Evolutionary conservation across 2,329 filamentous ascomycete species (phyloP), one percentile per base, ranked within the genome.

Genomic region (Zarea fungicola): DNA sequence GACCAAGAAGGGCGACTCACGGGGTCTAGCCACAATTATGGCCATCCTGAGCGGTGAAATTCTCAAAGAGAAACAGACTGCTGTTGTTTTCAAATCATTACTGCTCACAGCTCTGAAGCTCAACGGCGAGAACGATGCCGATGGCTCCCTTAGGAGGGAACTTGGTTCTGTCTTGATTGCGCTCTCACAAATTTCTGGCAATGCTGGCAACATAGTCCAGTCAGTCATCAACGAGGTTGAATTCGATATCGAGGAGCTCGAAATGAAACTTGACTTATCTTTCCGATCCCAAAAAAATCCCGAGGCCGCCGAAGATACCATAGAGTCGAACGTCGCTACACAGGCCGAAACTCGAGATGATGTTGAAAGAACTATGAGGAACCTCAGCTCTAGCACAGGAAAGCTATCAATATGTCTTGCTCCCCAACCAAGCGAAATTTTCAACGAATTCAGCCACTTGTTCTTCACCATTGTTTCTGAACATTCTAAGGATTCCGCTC

Each of bases 171-270:
- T 81, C 2, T 70, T 92, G n/a, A 83, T 88, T 43, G 70, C 72
- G 5, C 73, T 91, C 46, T 83, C 80, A 5, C 81, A 84, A 53
- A 70, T 74, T 32, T 73, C 76, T 8, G 78, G 77, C 25, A 73
- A 75, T 32, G 70, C 80, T 19, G 83, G 82, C 11, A 73, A 78
- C 22, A 72, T 84, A n/a, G 80, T 93, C 50, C 76, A 82, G 52
- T 74, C 74, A n/a, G 78, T 84, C 4, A 77, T 92, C 31, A 73
- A 81, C 29, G 79, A 85, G 34, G 77, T 81, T 7, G 78, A 84
- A 11, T 76, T 89, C 52, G 85, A 93, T 58, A 78, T 93, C 37
- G 81, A 89, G 52, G 78, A 83, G 41, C 69, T 93, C 16, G 87
- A 93, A 66, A 77, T 88, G 68, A 85, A 81, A 56, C 73, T 95